A percentile compares a stretch with the other conserved stretches of the same genome.
Evolutionary conservation across 2,329 filamentous ascomycete genomes (phyloP).

Genomic region (Bretziella fagacearum): DNA sequence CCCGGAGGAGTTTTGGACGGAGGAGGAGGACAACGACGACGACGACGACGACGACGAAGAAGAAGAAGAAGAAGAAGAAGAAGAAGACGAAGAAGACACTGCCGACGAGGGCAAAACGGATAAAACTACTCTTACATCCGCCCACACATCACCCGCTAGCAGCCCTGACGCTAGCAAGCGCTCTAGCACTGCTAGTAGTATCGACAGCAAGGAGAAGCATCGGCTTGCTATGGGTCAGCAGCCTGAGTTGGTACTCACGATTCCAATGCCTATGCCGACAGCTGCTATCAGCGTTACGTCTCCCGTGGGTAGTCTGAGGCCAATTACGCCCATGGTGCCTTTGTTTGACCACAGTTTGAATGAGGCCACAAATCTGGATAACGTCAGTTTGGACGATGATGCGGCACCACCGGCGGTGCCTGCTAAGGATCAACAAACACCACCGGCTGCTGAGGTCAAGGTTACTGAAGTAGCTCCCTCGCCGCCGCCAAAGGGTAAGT

Average conservation of each 20-base stretch:
- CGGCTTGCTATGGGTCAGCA: slow-evolving; percentile 13
- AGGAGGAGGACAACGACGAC: neutral
- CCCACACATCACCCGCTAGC: slow-evolving; percentile 10
- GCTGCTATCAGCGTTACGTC: slow-evolving; percentile 12
- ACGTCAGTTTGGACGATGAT: slow-evolving; percentile 52
- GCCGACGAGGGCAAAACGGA: slow-evolving; percentile 13
- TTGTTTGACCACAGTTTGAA: slow-evolving; percentile 26
- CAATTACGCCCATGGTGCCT: slow-evolving; percentile 13
- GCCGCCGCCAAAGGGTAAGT: slow-evolving; percentile 12
- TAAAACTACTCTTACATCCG: slow-evolving; percentile 13
- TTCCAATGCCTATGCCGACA: slow-evolving; percentile 14
- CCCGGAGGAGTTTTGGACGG: neutral
- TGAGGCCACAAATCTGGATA: slow-evolving; percentile 31
- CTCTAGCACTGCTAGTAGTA: slow-evolving; percentile 13
- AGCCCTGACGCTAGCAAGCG: slow-evolving; percentile 14
- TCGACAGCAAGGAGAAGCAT: slow-evolving; percentile 14
- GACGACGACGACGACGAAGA: neutral
- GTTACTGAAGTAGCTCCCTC: slow-evolving; percentile 5
- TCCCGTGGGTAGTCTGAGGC: slow-evolving; percentile 11
- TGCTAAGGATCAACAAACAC: slow-evolving; percentile 4
- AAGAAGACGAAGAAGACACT: slow-evolving; percentile 11
- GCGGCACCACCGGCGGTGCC: slow-evolving; percentile 16
- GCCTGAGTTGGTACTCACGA: slow-evolving; percentile 10
- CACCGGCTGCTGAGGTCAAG: neutral
- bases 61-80: too few species aligned